Base-by-base conservation (phyloP, 83 land plant species). In the Picea engelmannii region DNA sequence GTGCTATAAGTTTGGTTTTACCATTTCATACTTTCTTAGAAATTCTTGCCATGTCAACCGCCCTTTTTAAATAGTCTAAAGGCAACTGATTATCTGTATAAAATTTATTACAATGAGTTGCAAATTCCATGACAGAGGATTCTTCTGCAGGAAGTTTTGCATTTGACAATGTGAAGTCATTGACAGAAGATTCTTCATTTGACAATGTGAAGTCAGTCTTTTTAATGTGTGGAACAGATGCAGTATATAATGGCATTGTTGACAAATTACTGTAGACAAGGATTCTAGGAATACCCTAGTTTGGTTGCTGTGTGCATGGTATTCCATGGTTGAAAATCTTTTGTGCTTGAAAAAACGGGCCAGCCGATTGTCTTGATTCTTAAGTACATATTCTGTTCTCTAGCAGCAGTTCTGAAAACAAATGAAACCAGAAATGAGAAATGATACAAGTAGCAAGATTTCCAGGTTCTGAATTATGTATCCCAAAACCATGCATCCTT, bases 181-280 rank as follows among this genome's bases (percentile, higher is more conserved):
- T 35, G 31, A 31, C 35, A 31, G 17, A 67, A 67, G 17, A 31
- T 24, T 67, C 71, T 55, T 55, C 71, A 11, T 67, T 35, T 16
- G 17, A 67, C 38, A 67, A 67, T 67, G 12, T 74, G 59, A 49
- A 74, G 52, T 21, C 25, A 74, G 77, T 74, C 59, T 44, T 47
- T 47, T 47, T 40, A 44, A n/a, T 47, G 5, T 18, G 76, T 42
- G 77, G 21, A 44, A 40, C 25, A 74, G 59, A 74, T 74, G 77
- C 77, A 47, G 49, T 20, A n/a, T 23, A 73, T 42, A 44, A 2
- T 1, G 47, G 52, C 15, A 44, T 42, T 23, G n/a, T 42, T 8
- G 11, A 44, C 13, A 49, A 47, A 44, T 73, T 73, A 42, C 58
- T n/a, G 18, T 23, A 73, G 55, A 73, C 58, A 73, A 31, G 2